phyloP scores from a whole-genome alignment of 257 asterid genomes.

The Sherardia arvensis region DNA sequence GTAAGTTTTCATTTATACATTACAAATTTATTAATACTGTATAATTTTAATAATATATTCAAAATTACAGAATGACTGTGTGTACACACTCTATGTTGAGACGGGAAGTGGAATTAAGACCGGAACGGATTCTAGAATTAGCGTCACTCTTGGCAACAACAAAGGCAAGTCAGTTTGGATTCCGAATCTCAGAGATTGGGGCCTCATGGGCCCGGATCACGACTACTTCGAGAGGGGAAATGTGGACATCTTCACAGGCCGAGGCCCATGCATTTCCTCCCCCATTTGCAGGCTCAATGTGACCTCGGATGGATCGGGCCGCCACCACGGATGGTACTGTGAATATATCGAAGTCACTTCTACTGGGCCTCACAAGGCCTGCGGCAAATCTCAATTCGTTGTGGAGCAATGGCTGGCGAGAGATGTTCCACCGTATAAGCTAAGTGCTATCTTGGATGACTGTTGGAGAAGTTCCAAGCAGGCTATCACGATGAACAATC shows the following conservation, averaged over 20 bases:
- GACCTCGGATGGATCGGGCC: slow-evolving; percentile 35
- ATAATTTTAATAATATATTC: too few relatives aligned
- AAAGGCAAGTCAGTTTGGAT: slow-evolving; percentile 29
- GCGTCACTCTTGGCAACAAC: slow-evolving; percentile 33
- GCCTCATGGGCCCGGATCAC: slow-evolving; percentile 40
- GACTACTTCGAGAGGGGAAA: slow-evolving; percentile 51
- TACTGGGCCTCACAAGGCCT: slow-evolving; percentile 37
- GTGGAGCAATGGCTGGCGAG: slow-evolving; percentile 49
- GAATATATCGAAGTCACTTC: slow-evolving; percentile 24
- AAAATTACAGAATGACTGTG: slow-evolving; percentile 31
- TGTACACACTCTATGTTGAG: slow-evolving; percentile 36
- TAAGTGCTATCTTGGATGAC: slow-evolving; percentile 31
- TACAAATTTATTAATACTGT: too few relatives aligned
- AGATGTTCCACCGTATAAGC: slow-evolving; percentile 34
- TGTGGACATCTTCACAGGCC: slow-evolving; percentile 44
- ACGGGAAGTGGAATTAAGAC: slow-evolving; percentile 42
- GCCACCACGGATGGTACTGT: slow-evolving; percentile 32
- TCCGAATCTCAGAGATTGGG: slow-evolving; percentile 43
- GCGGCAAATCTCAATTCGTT: slow-evolving; percentile 36
- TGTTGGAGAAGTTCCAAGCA: slow-evolving; percentile 16
- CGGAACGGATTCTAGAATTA: slow-evolving; percentile 46
- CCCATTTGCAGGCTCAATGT: slow-evolving; percentile 50
- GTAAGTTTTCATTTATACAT: slow-evolving; percentile 16
- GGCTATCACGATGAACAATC: too few relatives aligned
- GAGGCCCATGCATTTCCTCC: slow-evolving; percentile 31